Percentiles rank a stretch among this genome's conserved stretches.
Evolutionary conservation across 176 grass and related monocot genomes (phyloP).

Genomic region (Aegilops sharonensis): DNA sequence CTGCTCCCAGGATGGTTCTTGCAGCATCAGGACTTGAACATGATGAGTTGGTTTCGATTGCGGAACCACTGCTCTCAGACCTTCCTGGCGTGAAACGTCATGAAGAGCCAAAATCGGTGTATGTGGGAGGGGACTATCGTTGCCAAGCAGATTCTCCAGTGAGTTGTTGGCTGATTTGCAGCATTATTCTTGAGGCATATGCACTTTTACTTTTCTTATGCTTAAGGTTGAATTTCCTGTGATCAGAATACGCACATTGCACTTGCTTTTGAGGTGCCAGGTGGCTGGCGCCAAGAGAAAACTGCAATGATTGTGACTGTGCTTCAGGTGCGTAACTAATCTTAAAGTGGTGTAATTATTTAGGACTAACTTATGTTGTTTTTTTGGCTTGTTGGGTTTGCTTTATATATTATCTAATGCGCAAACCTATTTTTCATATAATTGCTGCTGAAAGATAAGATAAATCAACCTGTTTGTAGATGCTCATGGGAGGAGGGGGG

Average conservation of each 20-base stretch:
- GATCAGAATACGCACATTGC: constrained; percentile 64
- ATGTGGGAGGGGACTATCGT: constrained; percentile 71
- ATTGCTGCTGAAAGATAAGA: background rate
- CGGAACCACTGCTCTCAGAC: constrained; percentile 61
- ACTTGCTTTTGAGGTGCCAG: constrained; percentile 82
- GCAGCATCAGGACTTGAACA: constrained; percentile 85
- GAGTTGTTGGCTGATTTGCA: constrained; percentile 24
- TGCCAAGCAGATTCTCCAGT: constrained; percentile 73
- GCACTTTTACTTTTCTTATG: constrained; percentile 9
- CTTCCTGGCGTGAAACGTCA: constrained; percentile 51
- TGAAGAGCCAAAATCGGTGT: constrained; percentile 65
- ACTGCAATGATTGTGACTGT: constrained; percentile 63
- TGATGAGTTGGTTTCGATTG: constrained; percentile 69
- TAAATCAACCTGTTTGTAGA: constrained; percentile 39
- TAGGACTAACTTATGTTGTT: constrained; percentile 5
- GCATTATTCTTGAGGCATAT: constrained; percentile 2
- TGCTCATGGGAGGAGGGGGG: constrained; percentile 91
- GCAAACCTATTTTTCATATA: background rate
- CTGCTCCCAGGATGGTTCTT: constrained; percentile 77
- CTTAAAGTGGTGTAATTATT: constrained; percentile 23
- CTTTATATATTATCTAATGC: constrained; percentile 22
- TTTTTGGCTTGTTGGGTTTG: background rate
- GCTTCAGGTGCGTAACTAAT: constrained; percentile 56
- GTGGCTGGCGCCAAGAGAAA: constrained; percentile 76
- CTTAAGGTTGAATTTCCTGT: constrained; percentile 12